Percentiles rank a stretch among this genome's conserved stretches.
phyloP scores from a whole-genome alignment of 2,329 filamentous ascomycete genomes.

The Sporothrix humicola region DNA sequence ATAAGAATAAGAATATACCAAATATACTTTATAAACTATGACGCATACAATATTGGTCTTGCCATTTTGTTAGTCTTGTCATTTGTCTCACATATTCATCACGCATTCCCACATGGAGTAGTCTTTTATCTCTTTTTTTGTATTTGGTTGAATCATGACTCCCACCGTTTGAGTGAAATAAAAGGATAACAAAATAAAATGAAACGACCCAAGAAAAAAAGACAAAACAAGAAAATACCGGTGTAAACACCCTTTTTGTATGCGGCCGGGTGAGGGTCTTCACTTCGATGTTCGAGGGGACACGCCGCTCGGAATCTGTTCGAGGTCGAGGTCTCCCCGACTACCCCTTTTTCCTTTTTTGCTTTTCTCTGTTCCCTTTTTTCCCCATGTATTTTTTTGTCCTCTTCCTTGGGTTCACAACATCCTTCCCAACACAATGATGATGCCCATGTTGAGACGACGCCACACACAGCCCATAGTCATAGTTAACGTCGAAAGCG shows the following conservation, averaged over 20 bases:
- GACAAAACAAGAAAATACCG: conserved; percentile 28
- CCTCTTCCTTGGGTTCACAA: not conserved
- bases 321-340: not conserved
- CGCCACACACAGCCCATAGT: too few relatives aligned
- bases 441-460: not conserved
- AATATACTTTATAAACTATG: too few relatives aligned
- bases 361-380: conserved; percentile 19
- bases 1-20: not conserved
- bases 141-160: conserved; percentile 29
- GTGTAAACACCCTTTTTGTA: conserved; percentile 27
- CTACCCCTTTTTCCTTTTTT: conserved; percentile 6
- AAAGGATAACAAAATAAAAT: conserved; percentile 29
- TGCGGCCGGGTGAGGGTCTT: not conserved
- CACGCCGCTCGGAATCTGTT: not conserved
- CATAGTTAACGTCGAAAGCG: too few relatives aligned
- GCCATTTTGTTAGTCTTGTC: not conserved
- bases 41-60: too few relatives aligned
- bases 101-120: not conserved
- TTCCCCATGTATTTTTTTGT: not conserved
- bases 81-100: not conserved
- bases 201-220: conserved; percentile 29
- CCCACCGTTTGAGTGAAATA: conserved; percentile 30
- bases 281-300: not conserved
- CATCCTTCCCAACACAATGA: not conserved
- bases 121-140: conserved; percentile 29